Evolutionary conservation across 768 basidiomycete genomes (phyloP).

Genomic region (Boletus rubescentipes): DNA sequence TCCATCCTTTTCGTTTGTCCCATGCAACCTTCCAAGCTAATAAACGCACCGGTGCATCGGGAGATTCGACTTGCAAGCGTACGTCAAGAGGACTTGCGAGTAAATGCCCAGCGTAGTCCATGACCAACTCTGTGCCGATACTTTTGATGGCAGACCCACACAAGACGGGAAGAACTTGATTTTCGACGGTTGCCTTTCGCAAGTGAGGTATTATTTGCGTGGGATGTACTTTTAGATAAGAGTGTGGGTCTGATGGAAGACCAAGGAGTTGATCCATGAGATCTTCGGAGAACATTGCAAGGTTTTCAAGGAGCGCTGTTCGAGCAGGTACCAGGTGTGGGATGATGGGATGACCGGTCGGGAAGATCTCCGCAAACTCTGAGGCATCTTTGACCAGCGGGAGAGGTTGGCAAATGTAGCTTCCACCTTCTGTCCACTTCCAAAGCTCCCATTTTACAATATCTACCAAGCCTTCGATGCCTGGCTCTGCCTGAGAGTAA

Average conservation of each 20-base stretch:
- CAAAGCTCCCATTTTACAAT: slow-evolving; percentile 82
- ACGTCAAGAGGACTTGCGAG: slow-evolving; percentile 78
- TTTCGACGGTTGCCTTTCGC: slow-evolving; percentile 62
- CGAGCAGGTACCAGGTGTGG: slow-evolving; percentile 67
- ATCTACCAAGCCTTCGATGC: slow-evolving; percentile 82
- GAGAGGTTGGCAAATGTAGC: slow-evolving; percentile 42
- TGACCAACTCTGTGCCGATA: slow-evolving; percentile 75
- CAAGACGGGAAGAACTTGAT: slow-evolving; percentile 72
- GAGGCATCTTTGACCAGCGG: slow-evolving; percentile 51
- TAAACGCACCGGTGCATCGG: slow-evolving; percentile 53
- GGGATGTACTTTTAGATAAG: slow-evolving; percentile 62
- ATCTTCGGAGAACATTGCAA: slow-evolving; percentile 78
- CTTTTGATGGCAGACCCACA: slow-evolving; percentile 82
- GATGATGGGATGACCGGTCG: slow-evolving; percentile 63
- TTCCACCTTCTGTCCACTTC: slow-evolving; percentile 63
- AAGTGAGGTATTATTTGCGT: slow-evolving; percentile 59
- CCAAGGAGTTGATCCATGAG: slow-evolving; percentile 72
- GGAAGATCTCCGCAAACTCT: slow-evolving; percentile 43
- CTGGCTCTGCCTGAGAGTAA: slow-evolving; percentile 75
- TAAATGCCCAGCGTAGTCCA: slow-evolving; percentile 81
- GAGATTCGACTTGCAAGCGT: slow-evolving; percentile 41
- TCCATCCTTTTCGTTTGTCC: slow-evolving; percentile 85
- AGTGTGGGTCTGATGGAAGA: slow-evolving; percentile 53
- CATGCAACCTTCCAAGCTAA: slow-evolving; percentile 89
- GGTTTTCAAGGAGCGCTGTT: slow-evolving; percentile 67